Base-by-base conservation (phyloP, 2,329 filamentous ascomycete genomes). In the Epichloe bromicola region DNA sequence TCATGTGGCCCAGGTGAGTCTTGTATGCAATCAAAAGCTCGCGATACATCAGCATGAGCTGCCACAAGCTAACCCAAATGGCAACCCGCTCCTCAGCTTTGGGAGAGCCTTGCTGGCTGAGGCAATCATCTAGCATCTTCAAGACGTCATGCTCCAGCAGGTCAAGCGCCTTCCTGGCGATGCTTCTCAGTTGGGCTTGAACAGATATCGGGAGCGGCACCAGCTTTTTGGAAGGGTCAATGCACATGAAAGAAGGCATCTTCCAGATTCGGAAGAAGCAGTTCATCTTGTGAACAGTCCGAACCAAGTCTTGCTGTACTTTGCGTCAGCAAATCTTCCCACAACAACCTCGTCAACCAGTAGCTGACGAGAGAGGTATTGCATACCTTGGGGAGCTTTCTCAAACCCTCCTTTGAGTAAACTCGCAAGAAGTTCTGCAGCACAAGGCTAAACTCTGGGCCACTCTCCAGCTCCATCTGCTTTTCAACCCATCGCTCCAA, bases 191-290 rank as follows among this genome's bases (percentile, higher is more conserved):
- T 52, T 69, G 65, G 17, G 67, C 67, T 51, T 70, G 67, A 26
- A 70, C 67, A 19, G 67, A 67, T n/a, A 67, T 55, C 6, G 69
- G 69, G 3, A 71, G 61, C 8, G 56, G 63, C 43, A 60, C 61
- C 37, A 67, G 56, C 45, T 67, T 69, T 69, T 68, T 66, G 49
- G 61, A 60, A 2, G 67, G 66, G 51, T 67, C 66, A 20, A 63
- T 62, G 56, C 67, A 74, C 56, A 63, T 67, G 53, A 75, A 74
- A 1, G 62, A 63, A 6, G 64, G 60, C 17, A 69, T 68, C 51
- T 67, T 69, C 71, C 69, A 75, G 54, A 76, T 73, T 53, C 65
- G 69, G 59, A 74, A 75, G 64, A 75, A 71, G 61, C 71, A 74
- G 55, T 70, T 71, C 64, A 76, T 67, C 48, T 65, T 64, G 53